phyloP scores from a whole-genome alignment of 495 filamentous ascomycete species.

The Hypoxylon perforatum region DNA sequence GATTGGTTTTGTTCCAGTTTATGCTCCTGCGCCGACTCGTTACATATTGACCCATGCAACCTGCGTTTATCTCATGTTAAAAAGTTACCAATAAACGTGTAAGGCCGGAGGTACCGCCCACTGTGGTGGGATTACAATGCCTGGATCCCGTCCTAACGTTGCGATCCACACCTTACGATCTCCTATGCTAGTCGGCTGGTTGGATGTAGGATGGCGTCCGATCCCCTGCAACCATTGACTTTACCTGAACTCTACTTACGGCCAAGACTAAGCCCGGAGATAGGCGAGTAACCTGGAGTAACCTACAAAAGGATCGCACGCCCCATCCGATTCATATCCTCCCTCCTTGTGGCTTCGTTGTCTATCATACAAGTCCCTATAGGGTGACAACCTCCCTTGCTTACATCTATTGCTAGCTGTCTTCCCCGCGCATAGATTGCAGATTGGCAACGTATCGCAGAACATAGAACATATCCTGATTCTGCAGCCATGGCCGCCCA shows the following conservation, averaged over 20 bases:
- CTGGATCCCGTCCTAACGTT: constrained; percentile 1
- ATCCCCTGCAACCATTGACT: constrained; percentile 28
- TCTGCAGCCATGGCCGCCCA: constrained; percentile 31
- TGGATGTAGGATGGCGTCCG: constrained; percentile 25
- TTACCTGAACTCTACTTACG: constrained; percentile 6
- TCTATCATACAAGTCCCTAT: constrained; percentile 17
- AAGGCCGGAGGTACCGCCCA: constrained; percentile 24
- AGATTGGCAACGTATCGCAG: constrained; percentile 16
- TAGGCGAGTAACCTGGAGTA: constrained; percentile 4
- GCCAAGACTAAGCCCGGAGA: constrained; percentile 11
- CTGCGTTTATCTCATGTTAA: constrained; percentile 30
- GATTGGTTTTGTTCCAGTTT: constrained; percentile 14
- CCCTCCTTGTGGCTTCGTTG: constrained; percentile 17
- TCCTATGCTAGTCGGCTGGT: constrained; percentile 27
- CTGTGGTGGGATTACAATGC: constrained; percentile 33
- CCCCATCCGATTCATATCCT: constrained; percentile 24
- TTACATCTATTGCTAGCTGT: constrained; percentile 28
- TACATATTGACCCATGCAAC: constrained; percentile 34
- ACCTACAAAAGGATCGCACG: constrained; percentile 36
- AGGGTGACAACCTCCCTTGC: constrained; percentile 35
- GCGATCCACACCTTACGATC: constrained; percentile 18
- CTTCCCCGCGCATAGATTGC: constrained; percentile 26
- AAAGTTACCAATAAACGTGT: constrained; percentile 32
- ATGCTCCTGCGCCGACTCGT: constrained; percentile 11
- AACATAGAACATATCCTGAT: constrained; percentile 1